A percentile compares a stretch with the other conserved stretches of the same genome.
Evolutionary conservation across 345 rosid species (phyloP).

Genomic region (Turritis glabra): DNA sequence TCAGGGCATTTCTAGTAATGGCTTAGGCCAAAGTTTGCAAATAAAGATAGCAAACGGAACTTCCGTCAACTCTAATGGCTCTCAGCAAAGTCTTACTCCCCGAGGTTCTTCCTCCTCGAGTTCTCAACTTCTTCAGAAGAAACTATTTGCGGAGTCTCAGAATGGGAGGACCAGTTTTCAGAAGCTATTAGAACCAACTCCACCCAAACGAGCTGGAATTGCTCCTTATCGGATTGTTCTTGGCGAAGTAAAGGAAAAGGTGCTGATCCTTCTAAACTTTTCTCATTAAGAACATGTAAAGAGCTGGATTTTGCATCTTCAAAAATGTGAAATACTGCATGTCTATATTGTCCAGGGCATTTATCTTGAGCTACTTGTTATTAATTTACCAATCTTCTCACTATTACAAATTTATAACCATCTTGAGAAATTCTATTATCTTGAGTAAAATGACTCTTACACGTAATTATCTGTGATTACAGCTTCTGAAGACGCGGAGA

Average conservation of each 20-base stretch:
- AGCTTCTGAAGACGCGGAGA: constrained; percentile 77
- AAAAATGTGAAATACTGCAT: constrained; percentile 5
- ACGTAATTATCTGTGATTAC: constrained; percentile 33
- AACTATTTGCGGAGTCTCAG: constrained; percentile 67
- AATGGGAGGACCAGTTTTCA: constrained; percentile 87
- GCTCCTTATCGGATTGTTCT: constrained; percentile 88
- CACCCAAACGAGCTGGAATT: constrained; percentile 65
- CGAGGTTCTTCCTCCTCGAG: constrained; percentile 46
- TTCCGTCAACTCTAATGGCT: constrained; percentile 43
- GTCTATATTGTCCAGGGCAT: neutral
- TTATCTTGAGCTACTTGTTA: constrained; percentile 6
- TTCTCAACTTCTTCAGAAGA: constrained; percentile 61
- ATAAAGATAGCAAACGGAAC: constrained; percentile 51
- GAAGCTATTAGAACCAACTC: constrained; percentile 85
- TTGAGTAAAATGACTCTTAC: neutral
- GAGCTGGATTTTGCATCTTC: constrained; percentile 3
- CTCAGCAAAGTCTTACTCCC: constrained; percentile 44
- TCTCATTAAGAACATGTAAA: constrained; percentile 3
- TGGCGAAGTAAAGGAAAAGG: constrained; percentile 87
- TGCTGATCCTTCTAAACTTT: constrained; percentile 21
- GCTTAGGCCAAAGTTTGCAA: constrained; percentile 24
- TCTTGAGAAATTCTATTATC: neutral
- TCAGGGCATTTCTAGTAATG: constrained; percentile 40
- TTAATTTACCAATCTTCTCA: neutral
- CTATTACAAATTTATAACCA: neutral